phyloP scores from a whole-genome alignment of 1,284 basidiomycete species.

The Cutaneotrichosporon sp. region DNA sequence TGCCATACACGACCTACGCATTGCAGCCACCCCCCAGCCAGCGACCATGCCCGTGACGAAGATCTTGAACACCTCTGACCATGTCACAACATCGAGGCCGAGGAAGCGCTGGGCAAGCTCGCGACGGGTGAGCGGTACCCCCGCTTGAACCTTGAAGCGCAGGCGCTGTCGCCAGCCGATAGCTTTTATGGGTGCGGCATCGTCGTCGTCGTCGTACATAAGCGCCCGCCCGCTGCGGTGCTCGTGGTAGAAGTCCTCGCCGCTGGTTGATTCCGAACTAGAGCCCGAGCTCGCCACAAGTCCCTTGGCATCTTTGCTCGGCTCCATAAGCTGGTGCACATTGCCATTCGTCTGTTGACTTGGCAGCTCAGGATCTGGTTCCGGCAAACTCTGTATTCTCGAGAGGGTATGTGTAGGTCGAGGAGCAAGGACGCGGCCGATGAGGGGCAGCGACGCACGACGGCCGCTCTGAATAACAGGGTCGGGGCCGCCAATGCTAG shows the following conservation, averaged over 20 bases:
- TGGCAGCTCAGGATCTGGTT: conserved; percentile 26
- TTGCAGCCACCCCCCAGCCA: conserved; percentile 50
- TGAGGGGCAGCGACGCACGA: conserved; percentile 22
- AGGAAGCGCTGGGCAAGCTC: conserved; percentile 31
- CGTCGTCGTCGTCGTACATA: conserved; percentile 13
- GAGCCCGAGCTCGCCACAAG: neutral
- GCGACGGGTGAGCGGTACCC: conserved; percentile 8
- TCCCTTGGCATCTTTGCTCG: neutral
- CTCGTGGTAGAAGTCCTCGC: conserved; percentile 2
- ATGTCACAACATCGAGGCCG: conserved; percentile 47
- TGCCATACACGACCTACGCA: conserved; percentile 44
- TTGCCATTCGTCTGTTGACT: neutral
- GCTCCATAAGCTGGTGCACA: neutral
- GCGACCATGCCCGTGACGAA: conserved; percentile 47
- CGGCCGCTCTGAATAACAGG: neutral
- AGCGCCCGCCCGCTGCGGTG: too few relatives aligned
- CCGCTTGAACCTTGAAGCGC: conserved; percentile 14
- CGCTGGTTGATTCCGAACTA: conserved; percentile 5
- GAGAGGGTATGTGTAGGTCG: conserved; percentile 22
- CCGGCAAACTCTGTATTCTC: conserved; percentile 43
- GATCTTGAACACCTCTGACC: conserved; percentile 46
- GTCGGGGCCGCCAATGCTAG: neutral
- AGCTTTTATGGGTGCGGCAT: neutral
- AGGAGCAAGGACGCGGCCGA: conserved; percentile 8
- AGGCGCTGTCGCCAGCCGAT: conserved; percentile 14